These are phyloP conservation scores for Pythium diclinum DNA, from an alignment of 352 stramenopile species.

Conservation along the genomic window DNA sequence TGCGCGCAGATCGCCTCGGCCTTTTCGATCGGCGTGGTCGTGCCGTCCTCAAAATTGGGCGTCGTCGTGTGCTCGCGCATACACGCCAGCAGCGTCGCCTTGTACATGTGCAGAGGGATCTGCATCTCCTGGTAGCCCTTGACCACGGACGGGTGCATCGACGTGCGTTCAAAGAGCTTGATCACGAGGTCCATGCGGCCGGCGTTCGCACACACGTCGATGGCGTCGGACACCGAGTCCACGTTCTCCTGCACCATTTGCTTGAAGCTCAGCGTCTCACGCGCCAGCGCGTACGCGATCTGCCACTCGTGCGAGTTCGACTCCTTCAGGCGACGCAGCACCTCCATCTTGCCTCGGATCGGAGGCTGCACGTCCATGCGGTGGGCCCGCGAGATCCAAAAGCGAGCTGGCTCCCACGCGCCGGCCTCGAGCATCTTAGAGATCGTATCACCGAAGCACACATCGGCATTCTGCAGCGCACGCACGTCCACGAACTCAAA, in stretches of 20 bases:
- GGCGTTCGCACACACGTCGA: conserved; percentile 57
- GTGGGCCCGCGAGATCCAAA: conserved; percentile 58
- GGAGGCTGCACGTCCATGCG: conserved; percentile 47
- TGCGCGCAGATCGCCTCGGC: conserved; percentile 58
- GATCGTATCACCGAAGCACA: conserved; percentile 69
- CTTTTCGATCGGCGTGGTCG: conserved; percentile 34
- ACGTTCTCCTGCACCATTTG: conserved; percentile 61
- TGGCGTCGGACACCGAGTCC: conserved; percentile 64
- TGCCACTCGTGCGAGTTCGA: conserved; percentile 53
- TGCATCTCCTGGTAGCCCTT: conserved; percentile 21
- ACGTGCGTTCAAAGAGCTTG: conserved; percentile 58
- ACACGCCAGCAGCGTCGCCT: conserved; percentile 48
- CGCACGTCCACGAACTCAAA: conserved; percentile 47
- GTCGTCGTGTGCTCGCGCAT: conserved; percentile 39
- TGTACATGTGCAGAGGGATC: conserved; percentile 69
- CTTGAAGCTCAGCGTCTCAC: conserved; percentile 69
- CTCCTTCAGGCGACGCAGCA: conserved; percentile 38
- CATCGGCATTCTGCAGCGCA: conserved; percentile 48
- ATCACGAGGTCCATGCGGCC: conserved; percentile 45
- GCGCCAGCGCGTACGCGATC: conserved; percentile 68
- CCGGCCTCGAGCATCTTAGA: conserved; percentile 72
- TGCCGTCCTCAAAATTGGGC: conserved; percentile 22
- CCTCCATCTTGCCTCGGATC: conserved; percentile 64
- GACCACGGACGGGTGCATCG: conserved; percentile 43
- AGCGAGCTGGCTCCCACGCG: conserved; percentile 45